A percentile compares a stretch with the other conserved stretches of the same genome.
phyloP scores from a whole-genome alignment of 805 yeast genomes.

The Metschnikowia matae region DNA sequence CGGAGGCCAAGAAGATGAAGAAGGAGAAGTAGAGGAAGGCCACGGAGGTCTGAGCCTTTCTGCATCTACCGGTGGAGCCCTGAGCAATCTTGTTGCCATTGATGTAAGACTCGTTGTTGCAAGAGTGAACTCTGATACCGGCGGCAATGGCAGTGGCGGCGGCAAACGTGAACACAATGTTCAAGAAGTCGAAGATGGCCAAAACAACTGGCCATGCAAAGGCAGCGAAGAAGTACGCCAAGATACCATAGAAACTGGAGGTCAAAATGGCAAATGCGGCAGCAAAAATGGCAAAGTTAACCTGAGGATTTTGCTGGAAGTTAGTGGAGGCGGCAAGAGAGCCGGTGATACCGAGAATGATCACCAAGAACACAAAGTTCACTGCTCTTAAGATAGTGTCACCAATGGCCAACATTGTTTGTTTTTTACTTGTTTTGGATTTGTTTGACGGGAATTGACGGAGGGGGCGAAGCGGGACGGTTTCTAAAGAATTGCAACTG shows the following conservation, averaged over 20 bases:
- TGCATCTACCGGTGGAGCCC: slow-evolving; percentile 82
- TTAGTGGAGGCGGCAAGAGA: slow-evolving; percentile 69
- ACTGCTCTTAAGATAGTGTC: slow-evolving; percentile 71
- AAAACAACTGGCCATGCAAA: slow-evolving; percentile 85
- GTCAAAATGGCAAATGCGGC: slow-evolving; percentile 82
- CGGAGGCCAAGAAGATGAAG: slow-evolving; percentile 66
- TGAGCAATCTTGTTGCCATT: slow-evolving; percentile 64
- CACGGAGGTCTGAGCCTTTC: slow-evolving; percentile 84
- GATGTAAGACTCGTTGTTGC: slow-evolving; percentile 68
- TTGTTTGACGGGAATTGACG: not conserved
- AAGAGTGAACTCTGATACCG: slow-evolving; percentile 81
- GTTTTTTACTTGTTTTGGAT: not conserved
- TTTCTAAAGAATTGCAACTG: not conserved
- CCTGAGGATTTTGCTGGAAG: slow-evolving; percentile 63
- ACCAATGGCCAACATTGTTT: slow-evolving; percentile 59
- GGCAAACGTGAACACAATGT: slow-evolving; percentile 87
- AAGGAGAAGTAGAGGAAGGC: slow-evolving; percentile 85
- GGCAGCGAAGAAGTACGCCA: slow-evolving; percentile 71
- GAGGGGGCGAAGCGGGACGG: not conserved
- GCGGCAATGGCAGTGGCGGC: slow-evolving; percentile 95
- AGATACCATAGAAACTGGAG: slow-evolving; percentile 72
- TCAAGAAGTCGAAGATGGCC: slow-evolving; percentile 76
- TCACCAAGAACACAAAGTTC: slow-evolving; percentile 71
- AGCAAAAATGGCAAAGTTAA: slow-evolving; percentile 83
- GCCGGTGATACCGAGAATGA: slow-evolving; percentile 83